Evolutionary conservation across 345 rosid species (phyloP).

Genomic region (Melastoma malabathricum): DNA sequence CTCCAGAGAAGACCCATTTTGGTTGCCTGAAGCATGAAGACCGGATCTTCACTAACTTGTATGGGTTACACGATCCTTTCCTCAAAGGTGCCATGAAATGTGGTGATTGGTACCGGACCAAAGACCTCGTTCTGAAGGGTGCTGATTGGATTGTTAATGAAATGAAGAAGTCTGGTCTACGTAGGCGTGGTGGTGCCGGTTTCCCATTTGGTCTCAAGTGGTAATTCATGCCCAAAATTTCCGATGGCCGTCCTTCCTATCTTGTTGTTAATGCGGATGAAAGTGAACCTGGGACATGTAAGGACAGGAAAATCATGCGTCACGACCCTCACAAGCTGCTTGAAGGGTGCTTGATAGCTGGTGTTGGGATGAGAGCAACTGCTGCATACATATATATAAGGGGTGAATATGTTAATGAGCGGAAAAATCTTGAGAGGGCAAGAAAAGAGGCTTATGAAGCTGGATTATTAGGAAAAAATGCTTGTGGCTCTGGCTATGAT

Average conservation of each 20-base stretch:
- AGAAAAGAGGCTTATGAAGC: constrained; percentile 90
- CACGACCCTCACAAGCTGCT: constrained; percentile 95
- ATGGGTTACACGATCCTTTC: constrained; percentile 82
- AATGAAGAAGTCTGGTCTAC: constrained; percentile 87
- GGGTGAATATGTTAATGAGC: constrained; percentile 94
- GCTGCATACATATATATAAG: constrained; percentile 95
- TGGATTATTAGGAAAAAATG: constrained; percentile 88
- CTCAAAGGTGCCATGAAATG: constrained; percentile 95
- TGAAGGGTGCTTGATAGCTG: constrained; percentile 97
- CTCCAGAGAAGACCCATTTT: constrained; percentile 94
- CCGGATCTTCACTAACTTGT: constrained; percentile 84
- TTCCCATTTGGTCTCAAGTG: constrained; percentile 96
- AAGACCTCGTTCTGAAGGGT: constrained; percentile 90
- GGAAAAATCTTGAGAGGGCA: constrained; percentile 62
- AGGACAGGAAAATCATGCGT: constrained; percentile 94
- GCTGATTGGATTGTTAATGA: constrained; percentile 96
- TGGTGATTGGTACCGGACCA: constrained; percentile 92
- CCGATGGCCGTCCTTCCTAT: constrained; percentile 96
- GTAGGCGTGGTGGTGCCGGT: constrained; percentile 99
- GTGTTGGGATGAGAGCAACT: constrained; percentile 94
- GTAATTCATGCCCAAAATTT: constrained; percentile 95
- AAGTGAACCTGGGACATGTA: constrained; percentile 99
- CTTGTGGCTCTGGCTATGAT: constrained; percentile 95
- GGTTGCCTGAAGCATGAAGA: constrained; percentile 95
- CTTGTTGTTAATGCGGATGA: constrained; percentile 98